A percentile compares a stretch with the other conserved stretches of the same genome.
These are phyloP conservation scores for Logfia minima DNA, from an alignment of 129 eudicot species.

Conservation along the genomic window DNA sequence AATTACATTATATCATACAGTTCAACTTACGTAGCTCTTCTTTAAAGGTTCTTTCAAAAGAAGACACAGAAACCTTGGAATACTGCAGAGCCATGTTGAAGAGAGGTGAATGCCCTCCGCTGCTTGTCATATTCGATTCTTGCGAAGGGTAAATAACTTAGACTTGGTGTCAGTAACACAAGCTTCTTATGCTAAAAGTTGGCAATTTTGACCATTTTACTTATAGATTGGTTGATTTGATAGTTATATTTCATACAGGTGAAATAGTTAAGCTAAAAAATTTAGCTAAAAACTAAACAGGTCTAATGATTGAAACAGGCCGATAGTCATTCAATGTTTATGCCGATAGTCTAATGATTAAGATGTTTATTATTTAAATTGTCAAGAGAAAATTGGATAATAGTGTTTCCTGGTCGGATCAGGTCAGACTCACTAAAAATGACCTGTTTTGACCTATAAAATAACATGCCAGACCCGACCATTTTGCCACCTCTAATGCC, in stretches of 20 bases:
- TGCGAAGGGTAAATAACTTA: constrained; percentile 59
- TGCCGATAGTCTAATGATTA: background rate
- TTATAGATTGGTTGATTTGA: constrained; percentile 7
- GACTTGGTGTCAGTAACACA: constrained; percentile 12
- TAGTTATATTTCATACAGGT: constrained; percentile 1
- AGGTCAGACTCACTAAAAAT: background rate
- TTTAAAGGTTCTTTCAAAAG: constrained; percentile 72
- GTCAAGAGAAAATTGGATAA: constrained; percentile 5
- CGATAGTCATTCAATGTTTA: background rate
- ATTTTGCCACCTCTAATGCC: constrained; percentile 11
- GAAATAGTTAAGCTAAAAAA: background rate
- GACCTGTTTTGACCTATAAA: constrained; percentile 10
- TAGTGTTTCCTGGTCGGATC: background rate
- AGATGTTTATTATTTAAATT: background rate
- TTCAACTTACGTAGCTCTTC: constrained; percentile 23
- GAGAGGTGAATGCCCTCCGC: constrained; percentile 81
- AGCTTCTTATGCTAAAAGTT: constrained; percentile 24
- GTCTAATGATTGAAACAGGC: background rate
- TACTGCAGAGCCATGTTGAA: constrained; percentile 60
- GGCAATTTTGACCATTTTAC: constrained; percentile 8
- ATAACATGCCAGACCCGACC: constrained; percentile 1
- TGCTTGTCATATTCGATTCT: constrained; percentile 62
- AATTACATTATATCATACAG: constrained; percentile 5
- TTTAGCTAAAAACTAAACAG: background rate
- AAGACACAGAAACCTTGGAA: constrained; percentile 70